Conservation (phyloP, 2,329 filamentous ascomycete genomes). For the Arthrinium phaeospermum region DNA sequence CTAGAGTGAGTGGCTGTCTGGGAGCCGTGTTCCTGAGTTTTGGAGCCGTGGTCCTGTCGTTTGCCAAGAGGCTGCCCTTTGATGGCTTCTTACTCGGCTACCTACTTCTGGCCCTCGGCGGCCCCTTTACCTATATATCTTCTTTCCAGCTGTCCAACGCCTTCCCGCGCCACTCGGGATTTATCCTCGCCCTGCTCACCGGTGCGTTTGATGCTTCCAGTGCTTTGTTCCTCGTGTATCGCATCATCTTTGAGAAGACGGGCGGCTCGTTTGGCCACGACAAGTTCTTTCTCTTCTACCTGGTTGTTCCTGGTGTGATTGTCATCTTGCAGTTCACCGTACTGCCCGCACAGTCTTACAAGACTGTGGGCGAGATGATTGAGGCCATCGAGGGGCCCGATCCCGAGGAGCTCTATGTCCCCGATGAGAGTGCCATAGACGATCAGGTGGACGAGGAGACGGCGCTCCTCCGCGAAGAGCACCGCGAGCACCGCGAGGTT, state of each 20-base stretch:
- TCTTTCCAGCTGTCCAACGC: slow-evolving; percentile 86
- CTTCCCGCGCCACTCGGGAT: slow-evolving; percentile 76
- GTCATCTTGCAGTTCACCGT: slow-evolving; percentile 69
- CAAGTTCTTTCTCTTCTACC: slow-evolving; percentile 75
- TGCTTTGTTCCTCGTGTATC: slow-evolving; percentile 77
- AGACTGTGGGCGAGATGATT: slow-evolving; percentile 84
- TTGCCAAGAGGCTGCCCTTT: slow-evolving; percentile 67
- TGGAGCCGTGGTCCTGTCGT: slow-evolving; percentile 77
- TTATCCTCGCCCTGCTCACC: slow-evolving; percentile 81
- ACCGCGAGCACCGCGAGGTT: slow-evolving; percentile 64
- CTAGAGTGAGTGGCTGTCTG: slow-evolving; percentile 74
- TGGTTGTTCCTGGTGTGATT: slow-evolving; percentile 72
- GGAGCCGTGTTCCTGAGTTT: slow-evolving; percentile 71
- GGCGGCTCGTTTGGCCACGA: slow-evolving; percentile 62
- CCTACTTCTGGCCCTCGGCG: slow-evolving; percentile 77
- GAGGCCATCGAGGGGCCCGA: slow-evolving; percentile 67
- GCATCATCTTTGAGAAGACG: slow-evolving; percentile 69
- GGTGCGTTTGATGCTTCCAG: slow-evolving; percentile 86
- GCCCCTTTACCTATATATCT: slow-evolving; percentile 82
- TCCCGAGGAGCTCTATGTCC: slow-evolving; percentile 35
- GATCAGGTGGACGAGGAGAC: slow-evolving; percentile 66
- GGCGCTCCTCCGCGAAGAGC: slow-evolving; percentile 59
- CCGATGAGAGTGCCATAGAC: slow-evolving; percentile 45
- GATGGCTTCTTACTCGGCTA: slow-evolving; percentile 80
- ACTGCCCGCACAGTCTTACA: slow-evolving; percentile 79